Base-by-base conservation (phyloP, 2,329 filamentous ascomycete species). In the Conoideocrella luteorostrata region DNA sequence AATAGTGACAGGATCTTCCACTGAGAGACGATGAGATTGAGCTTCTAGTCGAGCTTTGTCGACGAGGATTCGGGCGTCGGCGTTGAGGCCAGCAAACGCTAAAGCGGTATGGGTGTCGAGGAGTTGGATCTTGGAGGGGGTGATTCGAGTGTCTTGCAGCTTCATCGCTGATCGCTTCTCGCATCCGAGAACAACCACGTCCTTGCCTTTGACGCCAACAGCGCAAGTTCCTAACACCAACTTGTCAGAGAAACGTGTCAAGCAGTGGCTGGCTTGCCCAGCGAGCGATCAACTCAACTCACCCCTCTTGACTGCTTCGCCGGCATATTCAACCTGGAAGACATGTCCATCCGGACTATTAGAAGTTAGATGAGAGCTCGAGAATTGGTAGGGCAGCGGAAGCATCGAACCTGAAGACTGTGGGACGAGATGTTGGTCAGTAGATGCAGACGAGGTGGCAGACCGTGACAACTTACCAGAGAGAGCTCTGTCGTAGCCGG, bases 91-190 rank as follows among this genome's bases (percentile, higher is more conserved):
- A 50, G 93, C 93, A 59, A 98, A 98, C 52, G 93, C 93, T 53
- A 98, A 86, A 64, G 90, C 94, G 59, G 95, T 90, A 70, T 98
- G 93, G 61, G 83, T 87, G 68, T 98, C 93, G 62, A 98, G 81
- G 53, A 96, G 81, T 57, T 90, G 89, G 67, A 98, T 96, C 78
- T 98, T 98, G 56, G 93, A 97, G 11, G 93, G 93, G 23, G 93
- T 98, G 69, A 98, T 98, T 65, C 93, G 86, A 46, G 94, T 98
- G 69, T 98, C 93, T 77, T 98, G 93, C 48, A 98, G 82, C 74
- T 98, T 98, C 86, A 98, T 96, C 26, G 93, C 93, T 42, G 93
- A 97, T 58, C 91, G 83, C 79, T 98, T 98, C 74, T 98, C 93
- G 70, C 93, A 98, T 59, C 93, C 93, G 39, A 98, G 77, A 23